These are phyloP conservation scores for Apophysomyces trapeziformis DNA, from an alignment of 371 early-diverging fungal genomes.

Conservation along the genomic window DNA sequence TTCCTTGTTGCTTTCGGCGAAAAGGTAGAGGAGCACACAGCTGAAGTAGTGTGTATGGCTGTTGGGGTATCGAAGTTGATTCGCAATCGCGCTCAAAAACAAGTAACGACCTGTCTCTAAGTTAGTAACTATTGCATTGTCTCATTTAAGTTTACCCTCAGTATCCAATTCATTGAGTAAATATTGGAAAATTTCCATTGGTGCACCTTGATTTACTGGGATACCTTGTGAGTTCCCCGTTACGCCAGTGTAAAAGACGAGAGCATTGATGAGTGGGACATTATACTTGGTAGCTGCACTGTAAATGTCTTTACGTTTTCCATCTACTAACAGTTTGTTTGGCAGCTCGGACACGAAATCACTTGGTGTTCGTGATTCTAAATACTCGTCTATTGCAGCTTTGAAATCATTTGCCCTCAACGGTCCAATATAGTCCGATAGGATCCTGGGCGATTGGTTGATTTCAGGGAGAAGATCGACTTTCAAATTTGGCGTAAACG, in stretches of 20 bases:
- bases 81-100: constrained; percentile 91
- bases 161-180: constrained; percentile 79
- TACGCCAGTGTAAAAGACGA: constrained; percentile 89
- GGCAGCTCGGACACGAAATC: constrained; percentile 66
- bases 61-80: constrained; percentile 97
- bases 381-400: constrained; percentile 73
- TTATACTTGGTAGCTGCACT: constrained; percentile 67
- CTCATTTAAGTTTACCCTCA: constrained; percentile 63
- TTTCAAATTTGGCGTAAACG: constrained; percentile 94
- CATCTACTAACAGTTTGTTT: constrained; percentile 43
- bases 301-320: constrained; percentile 5
- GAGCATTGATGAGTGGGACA: constrained; percentile 80
- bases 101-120: constrained; percentile 74
- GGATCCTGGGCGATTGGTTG: constrained; percentile 80
- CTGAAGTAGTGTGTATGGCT: constrained; percentile 96
- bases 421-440: constrained; percentile 79
- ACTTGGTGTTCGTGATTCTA: constrained; percentile 66
- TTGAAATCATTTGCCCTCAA: constrained; percentile 66
- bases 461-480: constrained; percentile 90
- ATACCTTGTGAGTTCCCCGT: constrained; percentile 69
- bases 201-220: constrained; percentile 72
- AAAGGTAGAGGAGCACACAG: constrained; percentile 83
- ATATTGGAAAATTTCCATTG: constrained; percentile 86
- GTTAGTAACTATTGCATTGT: background rate
- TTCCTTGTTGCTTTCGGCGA: constrained; percentile 84